Evolutionary conservation across 495 filamentous ascomycete genomes (phyloP).

Genomic region (Penicillium arizonense): DNA sequence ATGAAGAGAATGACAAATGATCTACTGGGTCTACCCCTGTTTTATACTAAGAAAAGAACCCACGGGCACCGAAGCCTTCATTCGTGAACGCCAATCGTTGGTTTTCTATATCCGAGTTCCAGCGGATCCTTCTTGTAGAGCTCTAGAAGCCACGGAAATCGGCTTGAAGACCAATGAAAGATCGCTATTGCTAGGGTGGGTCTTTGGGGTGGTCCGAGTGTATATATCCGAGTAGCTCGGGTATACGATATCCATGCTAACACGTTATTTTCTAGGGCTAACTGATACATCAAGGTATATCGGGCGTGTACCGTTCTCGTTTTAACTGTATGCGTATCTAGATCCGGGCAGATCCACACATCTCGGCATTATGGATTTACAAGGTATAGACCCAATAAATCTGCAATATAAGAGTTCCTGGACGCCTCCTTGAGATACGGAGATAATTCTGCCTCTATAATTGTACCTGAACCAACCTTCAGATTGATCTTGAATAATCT

Average conservation of each 20-base stretch:
- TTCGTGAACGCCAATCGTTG: too few relatives aligned
- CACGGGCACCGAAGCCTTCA: too few relatives aligned
- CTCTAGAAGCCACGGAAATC: background rate
- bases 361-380: constrained; percentile 21
- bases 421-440: background rate
- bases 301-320: background rate
- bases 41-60: too few relatives aligned
- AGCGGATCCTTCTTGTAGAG: background rate
- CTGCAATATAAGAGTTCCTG: constrained; percentile 4
- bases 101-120: constrained; percentile 1
- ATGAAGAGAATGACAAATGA: too few relatives aligned
- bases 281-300: background rate
- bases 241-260: background rate
- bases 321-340: background rate
- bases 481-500: too few relatives aligned
- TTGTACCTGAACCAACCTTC: too few relatives aligned
- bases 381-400: background rate
- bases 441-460: too few relatives aligned
- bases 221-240: background rate
- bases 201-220: background rate
- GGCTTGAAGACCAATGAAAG: background rate
- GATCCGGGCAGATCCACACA: constrained; percentile 2
- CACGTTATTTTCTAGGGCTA: background rate
- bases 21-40: too few relatives aligned
- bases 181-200: background rate